Percentiles rank a stretch among this genome's conserved stretches.
Evolutionary conservation across 2,329 filamentous ascomycete species (phyloP).

Genomic region (Didymella arachidicola): DNA sequence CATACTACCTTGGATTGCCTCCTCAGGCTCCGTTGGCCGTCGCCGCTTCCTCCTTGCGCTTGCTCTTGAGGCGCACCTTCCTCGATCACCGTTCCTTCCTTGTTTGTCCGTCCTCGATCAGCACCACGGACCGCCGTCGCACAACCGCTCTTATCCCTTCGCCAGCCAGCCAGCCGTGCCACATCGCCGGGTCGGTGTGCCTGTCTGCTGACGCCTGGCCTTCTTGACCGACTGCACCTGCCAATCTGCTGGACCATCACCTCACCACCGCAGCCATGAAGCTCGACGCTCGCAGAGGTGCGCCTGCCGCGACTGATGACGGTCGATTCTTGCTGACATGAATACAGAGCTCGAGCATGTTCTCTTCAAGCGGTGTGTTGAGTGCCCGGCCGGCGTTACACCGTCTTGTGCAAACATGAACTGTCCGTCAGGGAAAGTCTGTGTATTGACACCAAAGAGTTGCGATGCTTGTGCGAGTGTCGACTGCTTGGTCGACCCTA

Average conservation of each 20-base stretch:
- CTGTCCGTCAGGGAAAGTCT: conserved; percentile 65
- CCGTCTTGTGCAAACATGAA: conserved; percentile 63
- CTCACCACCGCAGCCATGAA: conserved; percentile 14
- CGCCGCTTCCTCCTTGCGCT: conserved; percentile 19
- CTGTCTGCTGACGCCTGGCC: conserved; percentile 14
- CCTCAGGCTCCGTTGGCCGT: conserved; percentile 20
- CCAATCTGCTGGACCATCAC: conserved; percentile 8
- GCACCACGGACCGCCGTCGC: conserved; percentile 13
- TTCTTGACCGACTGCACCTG: conserved; percentile 5
- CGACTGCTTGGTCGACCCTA: conserved; percentile 58
- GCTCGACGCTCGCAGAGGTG: conserved; percentile 22
- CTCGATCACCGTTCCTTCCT: conserved; percentile 17
- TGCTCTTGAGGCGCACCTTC: conserved; percentile 15
- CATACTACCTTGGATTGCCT: conserved; percentile 12
- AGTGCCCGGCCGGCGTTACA: conserved; percentile 57
- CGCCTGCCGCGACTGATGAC: background rate
- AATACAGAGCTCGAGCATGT: conserved; percentile 47
- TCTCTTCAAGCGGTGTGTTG: conserved; percentile 65
- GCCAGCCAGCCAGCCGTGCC: conserved; percentile 10
- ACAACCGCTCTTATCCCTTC: conserved; percentile 13
- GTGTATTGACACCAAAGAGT: conserved; percentile 65
- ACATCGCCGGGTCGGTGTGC: conserved; percentile 10
- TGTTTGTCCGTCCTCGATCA: conserved; percentile 10
- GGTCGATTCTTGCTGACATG: conserved; percentile 19
- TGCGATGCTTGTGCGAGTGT: conserved; percentile 68